Evolutionary conservation across 2,329 filamentous ascomycete species (phyloP), one percentile per base, ranked within the genome.

Genomic region (Colletotrichum sp.): DNA sequence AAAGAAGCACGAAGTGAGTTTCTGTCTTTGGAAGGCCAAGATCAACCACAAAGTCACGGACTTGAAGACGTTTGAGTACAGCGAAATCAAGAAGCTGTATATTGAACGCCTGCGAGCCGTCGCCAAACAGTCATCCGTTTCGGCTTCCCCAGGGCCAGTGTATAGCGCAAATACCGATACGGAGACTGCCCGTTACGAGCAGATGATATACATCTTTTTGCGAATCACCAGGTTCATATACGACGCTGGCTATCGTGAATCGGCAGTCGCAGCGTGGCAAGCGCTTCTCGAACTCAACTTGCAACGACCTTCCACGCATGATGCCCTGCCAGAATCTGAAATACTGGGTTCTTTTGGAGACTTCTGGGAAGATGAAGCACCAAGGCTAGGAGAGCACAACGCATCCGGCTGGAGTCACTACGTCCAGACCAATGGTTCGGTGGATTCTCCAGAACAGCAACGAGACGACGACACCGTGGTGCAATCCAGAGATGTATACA

Each of bases 331-430:
- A 12, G 78, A 79, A 7, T 66, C 34, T 12, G 39, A 76, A 34
- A 48, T 69, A 0, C 55, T 87, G 13, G 81, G 84, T 4, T 81
- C 81, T 0, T 94, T 98, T 77, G 87, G 90, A 64, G 89, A 93
- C 4, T 98, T 97, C 78, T 98, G 97, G 97, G 95, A 98, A 75
- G 94, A 92, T 72, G 96, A 98, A 81, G 89, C 92, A 1, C 87
- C 94, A 1, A 91, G 96, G 8, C 90, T 98, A 70, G 96, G 96
- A 12, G 96, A 98, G 79, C 80, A 85, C 1, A 88, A 87, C 3
- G 93, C 95, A 4, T 87, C 88, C 76, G 95, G 96, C 1, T 98
- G 96, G 96, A 82, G 80, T 3, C 80, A 86, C n/a, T 92, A 88
- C 78, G 83, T 86, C 16, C 80, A 83, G n/a, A 80, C 79, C 19